phyloP scores from a whole-genome alignment of 768 basidiomycete genomes.

The Exidia glandulosa region DNA sequence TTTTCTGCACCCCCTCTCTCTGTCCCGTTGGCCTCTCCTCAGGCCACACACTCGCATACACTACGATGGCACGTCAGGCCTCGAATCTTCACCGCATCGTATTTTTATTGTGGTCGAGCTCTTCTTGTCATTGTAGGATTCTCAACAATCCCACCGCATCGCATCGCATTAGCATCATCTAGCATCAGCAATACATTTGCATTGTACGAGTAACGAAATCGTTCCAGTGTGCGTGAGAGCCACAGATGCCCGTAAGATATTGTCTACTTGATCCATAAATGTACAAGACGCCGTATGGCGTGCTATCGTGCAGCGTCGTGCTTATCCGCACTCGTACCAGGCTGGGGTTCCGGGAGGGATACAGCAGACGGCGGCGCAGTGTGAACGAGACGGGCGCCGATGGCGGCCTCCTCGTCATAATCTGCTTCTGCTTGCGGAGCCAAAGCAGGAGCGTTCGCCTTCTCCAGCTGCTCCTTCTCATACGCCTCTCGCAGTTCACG shows the following conservation, averaged over 20 bases:
- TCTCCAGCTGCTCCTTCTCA: too few species aligned
- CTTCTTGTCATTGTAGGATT: background rate
- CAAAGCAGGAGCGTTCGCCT: too few species aligned
- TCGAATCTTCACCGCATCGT: background rate
- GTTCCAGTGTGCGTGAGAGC: background rate
- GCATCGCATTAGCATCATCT: too few species aligned
- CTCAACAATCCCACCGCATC: background rate
- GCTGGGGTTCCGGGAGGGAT: too few species aligned
- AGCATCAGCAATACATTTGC: background rate
- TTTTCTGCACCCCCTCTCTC: background rate
- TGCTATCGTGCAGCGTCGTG: too few species aligned
- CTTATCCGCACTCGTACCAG: too few species aligned
- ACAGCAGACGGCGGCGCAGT: too few species aligned
- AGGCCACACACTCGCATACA: background rate
- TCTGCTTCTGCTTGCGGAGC: too few species aligned
- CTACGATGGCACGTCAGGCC: background rate
- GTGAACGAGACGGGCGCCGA: too few species aligned
- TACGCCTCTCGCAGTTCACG: background rate
- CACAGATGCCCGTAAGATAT: background rate
- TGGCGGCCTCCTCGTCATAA: too few species aligned
- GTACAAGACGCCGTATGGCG: too few species aligned
- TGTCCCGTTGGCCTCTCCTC: background rate
- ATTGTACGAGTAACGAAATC: background rate
- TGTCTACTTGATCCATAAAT: too few species aligned
- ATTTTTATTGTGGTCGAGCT: background rate